Evolutionary conservation across 2,329 filamentous ascomycete species (phyloP).

Genomic region (Ophioceras dolichostomum): DNA sequence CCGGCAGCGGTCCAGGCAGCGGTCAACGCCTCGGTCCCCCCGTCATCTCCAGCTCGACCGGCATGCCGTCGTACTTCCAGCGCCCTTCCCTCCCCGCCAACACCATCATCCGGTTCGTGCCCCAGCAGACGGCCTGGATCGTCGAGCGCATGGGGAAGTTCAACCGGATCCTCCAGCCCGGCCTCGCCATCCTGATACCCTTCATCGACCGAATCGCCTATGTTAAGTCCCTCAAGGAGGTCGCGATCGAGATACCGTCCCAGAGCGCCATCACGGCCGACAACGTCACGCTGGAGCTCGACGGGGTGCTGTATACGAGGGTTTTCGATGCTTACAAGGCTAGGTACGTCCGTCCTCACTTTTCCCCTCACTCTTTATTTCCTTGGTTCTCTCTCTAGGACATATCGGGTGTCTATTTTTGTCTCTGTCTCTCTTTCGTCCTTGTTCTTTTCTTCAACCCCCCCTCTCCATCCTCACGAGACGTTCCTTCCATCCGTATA

Average conservation of each 20-base stretch:
- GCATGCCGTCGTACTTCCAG: slow-evolving; percentile 70
- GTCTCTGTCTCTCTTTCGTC: slow-evolving; percentile 1
- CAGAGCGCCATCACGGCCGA: slow-evolving; percentile 98
- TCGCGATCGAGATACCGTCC: slow-evolving; percentile 90
- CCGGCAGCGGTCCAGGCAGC: slow-evolving; percentile 17
- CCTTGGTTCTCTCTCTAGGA: not conserved
- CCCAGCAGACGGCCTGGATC: slow-evolving; percentile 99
- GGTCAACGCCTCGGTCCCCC: slow-evolving; percentile 1
- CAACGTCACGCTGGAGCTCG: slow-evolving; percentile 92
- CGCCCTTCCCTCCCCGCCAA: slow-evolving; percentile 70
- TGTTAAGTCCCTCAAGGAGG: slow-evolving; percentile 94
- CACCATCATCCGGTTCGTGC: slow-evolving; percentile 90
- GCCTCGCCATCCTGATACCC: slow-evolving; percentile 77
- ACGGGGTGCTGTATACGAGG: slow-evolving; percentile 88
- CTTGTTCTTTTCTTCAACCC: not conserved
- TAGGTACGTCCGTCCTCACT: slow-evolving; percentile 42
- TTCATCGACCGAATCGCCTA: slow-evolving; percentile 95
- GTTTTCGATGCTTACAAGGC: slow-evolving; percentile 98
- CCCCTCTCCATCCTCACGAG: not conserved
- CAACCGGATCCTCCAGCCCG: slow-evolving; percentile 83
- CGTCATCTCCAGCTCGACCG: slow-evolving; percentile 15
- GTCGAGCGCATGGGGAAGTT: slow-evolving; percentile 99
- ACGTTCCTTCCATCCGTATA: too few species aligned
- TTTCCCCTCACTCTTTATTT: not conserved
- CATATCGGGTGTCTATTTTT: too few species aligned